Evolutionary conservation across 768 basidiomycete species (phyloP).

Genomic region (Strobilomyces echinocephalus): DNA sequence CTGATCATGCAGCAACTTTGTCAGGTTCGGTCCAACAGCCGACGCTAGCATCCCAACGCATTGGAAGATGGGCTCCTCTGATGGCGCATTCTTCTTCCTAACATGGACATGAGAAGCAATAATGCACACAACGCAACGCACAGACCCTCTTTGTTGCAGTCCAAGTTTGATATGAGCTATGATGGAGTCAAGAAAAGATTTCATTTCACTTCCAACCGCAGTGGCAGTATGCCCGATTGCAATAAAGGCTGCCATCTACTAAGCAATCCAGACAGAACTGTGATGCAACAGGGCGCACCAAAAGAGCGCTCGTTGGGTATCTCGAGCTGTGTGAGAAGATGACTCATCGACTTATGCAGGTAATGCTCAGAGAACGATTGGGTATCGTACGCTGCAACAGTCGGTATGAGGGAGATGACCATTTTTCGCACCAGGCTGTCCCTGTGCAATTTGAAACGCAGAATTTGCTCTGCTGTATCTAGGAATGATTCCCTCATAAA

Average conservation of each 20-base stretch:
- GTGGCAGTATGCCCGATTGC: constrained; percentile 94
- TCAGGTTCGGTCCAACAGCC: constrained; percentile 93
- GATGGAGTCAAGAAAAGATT: constrained; percentile 88
- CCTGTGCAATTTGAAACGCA: constrained; percentile 82
- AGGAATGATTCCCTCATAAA: constrained; percentile 87
- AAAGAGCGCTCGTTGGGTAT: constrained; percentile 86
- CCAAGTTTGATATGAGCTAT: constrained; percentile 86
- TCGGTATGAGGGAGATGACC: constrained; percentile 94
- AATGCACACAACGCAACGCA: not conserved
- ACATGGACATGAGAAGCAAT: not conserved
- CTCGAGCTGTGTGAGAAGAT: constrained; percentile 81
- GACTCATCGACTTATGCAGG: constrained; percentile 90
- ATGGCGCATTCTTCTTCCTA: constrained; percentile 84
- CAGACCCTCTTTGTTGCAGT: constrained; percentile 81
- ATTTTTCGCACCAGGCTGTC: constrained; percentile 90
- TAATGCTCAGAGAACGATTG: constrained; percentile 88
- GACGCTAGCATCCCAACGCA: constrained; percentile 95
- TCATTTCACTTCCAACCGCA: constrained; percentile 92
- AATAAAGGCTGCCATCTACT: constrained; percentile 65
- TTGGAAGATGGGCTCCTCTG: constrained; percentile 95
- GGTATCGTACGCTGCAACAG: constrained; percentile 90
- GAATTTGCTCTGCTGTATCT: constrained; percentile 84
- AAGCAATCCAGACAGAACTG: not conserved
- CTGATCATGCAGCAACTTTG: constrained; percentile 92
- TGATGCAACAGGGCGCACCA: constrained; percentile 42